A percentile compares a stretch with the other conserved stretches of the same genome.
Conservation (phyloP, 2,329 filamentous ascomycete genomes). For the Scedosporium aurantiacum region DNA sequence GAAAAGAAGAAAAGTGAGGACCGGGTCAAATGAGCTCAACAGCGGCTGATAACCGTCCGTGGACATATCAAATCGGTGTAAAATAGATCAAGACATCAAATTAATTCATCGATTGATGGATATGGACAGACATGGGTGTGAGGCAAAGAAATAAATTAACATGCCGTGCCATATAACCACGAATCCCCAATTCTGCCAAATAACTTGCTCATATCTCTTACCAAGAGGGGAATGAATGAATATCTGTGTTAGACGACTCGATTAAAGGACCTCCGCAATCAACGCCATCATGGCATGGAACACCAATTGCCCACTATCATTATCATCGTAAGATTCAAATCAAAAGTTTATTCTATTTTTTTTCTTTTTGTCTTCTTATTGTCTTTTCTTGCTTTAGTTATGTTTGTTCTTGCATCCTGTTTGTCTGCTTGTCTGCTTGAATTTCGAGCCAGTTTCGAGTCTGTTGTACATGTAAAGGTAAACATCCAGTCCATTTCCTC, state of each 20-base stretch:
- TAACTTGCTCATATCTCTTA: too few species aligned
- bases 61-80: background rate
- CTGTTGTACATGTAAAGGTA: background rate
- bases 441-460: background rate
- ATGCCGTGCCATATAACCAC: too few species aligned
- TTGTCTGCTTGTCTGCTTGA: background rate
- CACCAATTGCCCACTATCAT: too few species aligned
- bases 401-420: slow-evolving; percentile 1
- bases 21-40: background rate
- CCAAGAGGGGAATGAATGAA: too few species aligned
- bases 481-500: background rate
- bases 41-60: background rate
- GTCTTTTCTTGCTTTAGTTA: background rate
- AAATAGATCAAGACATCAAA: background rate
- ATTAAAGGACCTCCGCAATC: too few species aligned
- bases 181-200: too few species aligned
- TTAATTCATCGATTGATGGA: background rate
- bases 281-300: too few species aligned
- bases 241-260: too few species aligned
- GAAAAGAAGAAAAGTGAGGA: background rate
- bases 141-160: too few species aligned
- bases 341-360: background rate
- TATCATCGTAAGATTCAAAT: too few species aligned
- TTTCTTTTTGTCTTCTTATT: background rate
- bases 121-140: background rate